Base-by-base conservation (phyloP, 192 early-diverging fungal genomes). In the Rhizophagus sp. region DNA sequence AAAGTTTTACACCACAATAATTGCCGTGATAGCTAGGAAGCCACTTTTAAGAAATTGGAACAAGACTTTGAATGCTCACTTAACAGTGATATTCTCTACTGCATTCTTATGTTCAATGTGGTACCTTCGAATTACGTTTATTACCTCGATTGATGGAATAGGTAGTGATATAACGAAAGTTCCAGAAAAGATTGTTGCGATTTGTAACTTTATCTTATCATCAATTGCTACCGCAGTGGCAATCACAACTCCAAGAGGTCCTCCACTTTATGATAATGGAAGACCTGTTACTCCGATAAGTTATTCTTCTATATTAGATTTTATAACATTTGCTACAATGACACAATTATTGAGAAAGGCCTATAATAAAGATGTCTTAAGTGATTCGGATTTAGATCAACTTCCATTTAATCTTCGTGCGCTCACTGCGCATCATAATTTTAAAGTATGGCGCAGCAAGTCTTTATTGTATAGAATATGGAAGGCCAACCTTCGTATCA, bases 11-110 rank as follows among this genome's bases (percentile, higher is more conserved):
- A 0, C 17, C 17, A 24, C 44, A 44, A 22, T 72, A 36, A 36
- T 72, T 36, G 4, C 70, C 15, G 9, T n/a, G 3, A 13, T 72
- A 11, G 36, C 41, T 44, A 36, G 22, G 13, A 4, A 25, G 13
- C 4, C 27, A 39, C 11, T 10, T 24, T 4, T 13, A 39, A 72
- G 24, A 25, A 24, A 72, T 9, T 84, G 80, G 83, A 82, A 78
- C 17, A 83, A 73, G 68, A 65, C 76, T 64, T 64, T 85, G 9
- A 85, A 85, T 50, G 62, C 66, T 10, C 84, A 85, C 64, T 62
- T 85, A 8, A 76, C 68, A 49, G 7, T 69, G 2, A 76, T 84
- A 68, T 82, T 73, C 68, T 62, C 36, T 27, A 34, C 69, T 25
- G 73, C 84, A 5, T 82, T 75, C 36, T 64, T 34, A 30, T 61